Conservation (phyloP, 768 basidiomycete species). For the Suillus subaureus region DNA sequence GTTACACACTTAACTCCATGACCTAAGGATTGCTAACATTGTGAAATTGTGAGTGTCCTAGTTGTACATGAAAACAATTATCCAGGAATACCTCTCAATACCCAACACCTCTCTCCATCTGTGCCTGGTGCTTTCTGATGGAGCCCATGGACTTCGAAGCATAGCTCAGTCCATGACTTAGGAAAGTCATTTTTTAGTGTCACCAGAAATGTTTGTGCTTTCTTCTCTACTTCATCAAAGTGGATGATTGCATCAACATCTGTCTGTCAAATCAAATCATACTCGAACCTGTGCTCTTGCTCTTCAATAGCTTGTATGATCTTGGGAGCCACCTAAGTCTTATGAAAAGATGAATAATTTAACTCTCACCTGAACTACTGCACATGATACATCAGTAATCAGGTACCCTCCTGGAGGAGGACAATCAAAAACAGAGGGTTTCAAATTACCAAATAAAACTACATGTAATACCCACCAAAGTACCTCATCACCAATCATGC, state of each 20-base stretch:
- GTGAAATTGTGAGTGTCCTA: no score
- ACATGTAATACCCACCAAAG: neutral
- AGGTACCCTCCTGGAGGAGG: neutral
- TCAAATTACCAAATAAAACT: neutral
- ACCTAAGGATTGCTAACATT: no score
- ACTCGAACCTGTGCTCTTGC: neutral
- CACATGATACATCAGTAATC: neutral
- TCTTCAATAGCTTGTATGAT: neutral
- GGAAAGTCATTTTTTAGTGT: neutral
- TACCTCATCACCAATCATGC: neutral
- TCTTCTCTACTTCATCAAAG: neutral
- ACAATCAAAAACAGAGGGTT: neutral
- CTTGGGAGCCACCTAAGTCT: neutral
- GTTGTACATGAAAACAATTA: no score
- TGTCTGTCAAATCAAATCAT: neutral
- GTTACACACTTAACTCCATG: no score
- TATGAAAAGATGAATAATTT: neutral
- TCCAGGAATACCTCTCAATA: no score
- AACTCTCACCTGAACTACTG: neutral
- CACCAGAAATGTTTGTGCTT: neutral
- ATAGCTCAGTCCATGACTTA: neutral
- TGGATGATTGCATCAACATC: neutral
- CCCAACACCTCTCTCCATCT: no score
- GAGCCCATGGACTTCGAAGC: neutral
- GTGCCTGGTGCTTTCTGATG: neutral